These are phyloP conservation scores for Amanita thiersii DNA, from an alignment of 768 basidiomycete species.

Conservation along the genomic window DNA sequence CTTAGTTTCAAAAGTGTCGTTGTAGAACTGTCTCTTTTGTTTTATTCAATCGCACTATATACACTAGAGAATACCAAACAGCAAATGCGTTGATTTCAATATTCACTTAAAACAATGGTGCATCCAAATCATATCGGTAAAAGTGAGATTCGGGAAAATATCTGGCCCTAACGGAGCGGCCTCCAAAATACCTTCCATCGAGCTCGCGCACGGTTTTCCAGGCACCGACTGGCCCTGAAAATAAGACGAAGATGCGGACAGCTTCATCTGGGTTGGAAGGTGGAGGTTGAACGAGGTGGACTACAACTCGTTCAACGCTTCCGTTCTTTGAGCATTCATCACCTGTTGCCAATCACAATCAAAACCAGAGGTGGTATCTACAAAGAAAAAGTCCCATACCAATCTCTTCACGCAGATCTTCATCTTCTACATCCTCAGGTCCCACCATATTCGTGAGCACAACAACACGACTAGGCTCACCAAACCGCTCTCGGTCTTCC, in stretches of 20 bases:
- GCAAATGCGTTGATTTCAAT: no score
- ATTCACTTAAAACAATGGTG: slow-evolving; percentile 12
- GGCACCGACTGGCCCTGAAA: slow-evolving; percentile 86
- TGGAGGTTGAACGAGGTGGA: slow-evolving; percentile 68
- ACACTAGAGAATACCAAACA: slow-evolving; percentile 10
- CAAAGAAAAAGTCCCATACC: slow-evolving; percentile 58
- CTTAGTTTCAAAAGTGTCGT: no score
- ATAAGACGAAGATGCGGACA: slow-evolving; percentile 86
- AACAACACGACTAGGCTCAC: slow-evolving; percentile 85
- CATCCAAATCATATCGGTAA: slow-evolving; percentile 40
- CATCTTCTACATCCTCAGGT: slow-evolving; percentile 77
- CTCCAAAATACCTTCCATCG: slow-evolving; percentile 90
- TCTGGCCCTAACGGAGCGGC: slow-evolving; percentile 70
- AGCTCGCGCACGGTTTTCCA: slow-evolving; percentile 95
- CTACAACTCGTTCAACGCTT: slow-evolving; percentile 82
- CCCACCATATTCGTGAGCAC: slow-evolving; percentile 88
- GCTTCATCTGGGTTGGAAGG: slow-evolving; percentile 66
- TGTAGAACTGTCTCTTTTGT: slow-evolving; percentile 4
- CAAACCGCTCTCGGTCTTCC: slow-evolving; percentile 76
- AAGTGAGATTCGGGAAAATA: slow-evolving; percentile 69
- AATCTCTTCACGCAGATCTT: slow-evolving; percentile 80
- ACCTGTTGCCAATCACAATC: slow-evolving; percentile 34
- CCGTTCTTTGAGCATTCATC: slow-evolving; percentile 90
- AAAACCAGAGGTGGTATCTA: slow-evolving; percentile 1
- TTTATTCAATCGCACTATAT: slow-evolving; percentile 8